A percentile compares a stretch with the other conserved stretches of the same genome.
Evolutionary conservation across 2,329 filamentous ascomycete genomes (phyloP).

Genomic region (Ramularia collo-cygni): DNA sequence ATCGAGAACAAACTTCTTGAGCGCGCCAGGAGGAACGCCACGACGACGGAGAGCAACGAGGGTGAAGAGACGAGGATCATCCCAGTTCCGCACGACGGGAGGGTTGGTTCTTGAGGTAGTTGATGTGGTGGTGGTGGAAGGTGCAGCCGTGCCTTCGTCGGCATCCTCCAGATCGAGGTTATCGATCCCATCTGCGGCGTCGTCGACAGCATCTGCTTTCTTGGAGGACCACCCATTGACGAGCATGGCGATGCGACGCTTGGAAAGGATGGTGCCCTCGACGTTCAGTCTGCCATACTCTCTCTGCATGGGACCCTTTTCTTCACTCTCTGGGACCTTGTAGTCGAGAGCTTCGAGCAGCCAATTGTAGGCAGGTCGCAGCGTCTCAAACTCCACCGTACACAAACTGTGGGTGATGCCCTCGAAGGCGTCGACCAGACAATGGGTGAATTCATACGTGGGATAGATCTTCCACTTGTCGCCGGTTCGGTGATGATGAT

Average conservation of each 20-base stretch:
- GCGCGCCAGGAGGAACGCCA: conserved; percentile 79
- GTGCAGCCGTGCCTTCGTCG: conserved; percentile 27
- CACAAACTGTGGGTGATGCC: conserved; percentile 86
- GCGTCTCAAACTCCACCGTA: conserved; percentile 84
- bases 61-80: conserved; percentile 85
- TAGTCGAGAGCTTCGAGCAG: conserved; percentile 74
- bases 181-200: conserved; percentile 27
- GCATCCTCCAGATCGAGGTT: conserved; percentile 39
- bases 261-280: conserved; percentile 77
- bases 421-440: conserved; percentile 87
- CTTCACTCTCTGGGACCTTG: conserved; percentile 57
- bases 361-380: conserved; percentile 84
- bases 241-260: conserved; percentile 73
- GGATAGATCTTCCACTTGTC: conserved; percentile 88
- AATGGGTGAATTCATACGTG: conserved; percentile 84
- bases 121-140: conserved; percentile 17
- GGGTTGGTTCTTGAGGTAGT: conserved; percentile 30
- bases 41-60: conserved; percentile 75
- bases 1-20: conserved; percentile 84
- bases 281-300: conserved; percentile 77
- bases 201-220: conserved; percentile 18
- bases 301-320: conserved; percentile 71
- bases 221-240: conserved; percentile 55
- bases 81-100: conserved; percentile 71
- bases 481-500: conserved; percentile 70